phyloP scores from a whole-genome alignment of 2,329 filamentous ascomycete species.

The Tolypocladium guangdongense region DNA sequence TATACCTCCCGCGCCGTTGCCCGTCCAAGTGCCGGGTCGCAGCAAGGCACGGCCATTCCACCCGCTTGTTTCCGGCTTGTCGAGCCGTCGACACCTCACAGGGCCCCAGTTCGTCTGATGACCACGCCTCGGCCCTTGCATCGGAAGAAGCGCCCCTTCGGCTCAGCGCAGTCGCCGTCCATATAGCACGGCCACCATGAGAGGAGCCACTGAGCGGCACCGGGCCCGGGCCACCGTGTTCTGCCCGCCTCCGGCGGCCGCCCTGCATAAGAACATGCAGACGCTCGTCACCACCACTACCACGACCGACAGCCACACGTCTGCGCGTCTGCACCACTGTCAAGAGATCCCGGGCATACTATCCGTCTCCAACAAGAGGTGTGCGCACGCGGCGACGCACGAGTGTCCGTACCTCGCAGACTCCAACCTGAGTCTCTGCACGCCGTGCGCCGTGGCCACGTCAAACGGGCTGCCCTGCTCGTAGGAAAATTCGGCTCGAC shows the following conservation, averaged over 20 bases:
- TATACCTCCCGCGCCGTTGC: neutral
- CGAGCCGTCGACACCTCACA: neutral
- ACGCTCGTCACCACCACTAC: neutral
- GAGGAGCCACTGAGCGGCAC: neutral
- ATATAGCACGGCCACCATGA: slow-evolving; percentile 1
- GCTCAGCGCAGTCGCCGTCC: neutral
- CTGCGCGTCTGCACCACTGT: neutral
- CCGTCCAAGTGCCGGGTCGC: neutral
- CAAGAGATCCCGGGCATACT: slow-evolving; percentile 3
- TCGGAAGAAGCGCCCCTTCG: neutral
- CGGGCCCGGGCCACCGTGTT: neutral
- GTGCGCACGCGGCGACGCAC: slow-evolving; percentile 15
- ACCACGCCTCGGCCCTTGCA: neutral
- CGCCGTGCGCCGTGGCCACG: slow-evolving; percentile 11
- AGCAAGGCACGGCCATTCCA: neutral
- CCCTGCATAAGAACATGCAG: neutral
- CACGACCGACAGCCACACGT: neutral
- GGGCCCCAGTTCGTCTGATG: neutral
- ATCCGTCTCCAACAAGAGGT: slow-evolving; percentile 15
- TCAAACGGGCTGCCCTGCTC: slow-evolving; percentile 15
- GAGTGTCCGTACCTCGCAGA: slow-evolving; percentile 16
- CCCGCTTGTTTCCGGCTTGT: neutral
- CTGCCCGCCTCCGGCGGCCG: neutral
- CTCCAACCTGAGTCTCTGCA: slow-evolving; percentile 15
- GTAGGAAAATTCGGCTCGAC: neutral